A percentile compares a stretch with the other conserved stretches of the same genome.
These are phyloP conservation scores for Penicillium herquei DNA, from an alignment of 495 filamentous ascomycete genomes.

Conservation along the genomic window DNA sequence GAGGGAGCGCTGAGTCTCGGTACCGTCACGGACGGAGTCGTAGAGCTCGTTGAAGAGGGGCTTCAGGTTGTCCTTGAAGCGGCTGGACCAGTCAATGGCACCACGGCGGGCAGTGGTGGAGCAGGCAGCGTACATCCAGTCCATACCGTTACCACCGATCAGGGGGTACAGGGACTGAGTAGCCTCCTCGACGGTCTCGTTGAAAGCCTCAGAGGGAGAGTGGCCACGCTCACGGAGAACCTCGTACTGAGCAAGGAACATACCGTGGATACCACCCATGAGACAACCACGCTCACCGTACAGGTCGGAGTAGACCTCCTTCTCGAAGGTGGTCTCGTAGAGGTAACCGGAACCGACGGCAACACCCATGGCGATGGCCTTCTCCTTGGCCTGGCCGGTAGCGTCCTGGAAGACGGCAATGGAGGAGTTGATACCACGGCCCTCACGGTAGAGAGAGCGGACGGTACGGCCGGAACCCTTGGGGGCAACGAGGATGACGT, in stretches of 20 bases:
- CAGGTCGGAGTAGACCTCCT: slow-evolving; percentile 98
- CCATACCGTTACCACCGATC: slow-evolving; percentile 96
- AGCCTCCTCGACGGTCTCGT: slow-evolving; percentile 99
- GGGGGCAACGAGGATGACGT: slow-evolving; percentile 98
- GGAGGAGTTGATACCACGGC: slow-evolving; percentile 99
- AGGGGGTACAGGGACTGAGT: slow-evolving; percentile 97
- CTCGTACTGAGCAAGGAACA: slow-evolving; percentile 99
- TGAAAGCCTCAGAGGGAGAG: slow-evolving; percentile 97
- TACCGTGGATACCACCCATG: slow-evolving; percentile 99
- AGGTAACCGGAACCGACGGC: slow-evolving; percentile 96
- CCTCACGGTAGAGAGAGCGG: slow-evolving; percentile 94
- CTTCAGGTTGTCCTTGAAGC: slow-evolving; percentile 95
- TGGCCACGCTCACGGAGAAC: slow-evolving; percentile 98
- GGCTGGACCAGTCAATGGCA: slow-evolving; percentile 95
- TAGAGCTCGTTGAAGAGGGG: slow-evolving; percentile 97
- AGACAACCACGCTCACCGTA: slow-evolving; percentile 99
- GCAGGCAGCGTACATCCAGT: slow-evolving; percentile 99
- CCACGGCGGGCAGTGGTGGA: slow-evolving; percentile 97
- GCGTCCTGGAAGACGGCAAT: slow-evolving; percentile 98
- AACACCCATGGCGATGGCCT: slow-evolving; percentile 94
- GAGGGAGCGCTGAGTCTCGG: slow-evolving; percentile 89
- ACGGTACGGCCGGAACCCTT: slow-evolving; percentile 99
- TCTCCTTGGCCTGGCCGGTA: slow-evolving; percentile 96
- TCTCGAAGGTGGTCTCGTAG: slow-evolving; percentile 99
- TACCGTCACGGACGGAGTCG: slow-evolving; percentile 81